Base-by-base conservation (phyloP, 768 basidiomycete species). In the Tylopilus subfusipes region DNA sequence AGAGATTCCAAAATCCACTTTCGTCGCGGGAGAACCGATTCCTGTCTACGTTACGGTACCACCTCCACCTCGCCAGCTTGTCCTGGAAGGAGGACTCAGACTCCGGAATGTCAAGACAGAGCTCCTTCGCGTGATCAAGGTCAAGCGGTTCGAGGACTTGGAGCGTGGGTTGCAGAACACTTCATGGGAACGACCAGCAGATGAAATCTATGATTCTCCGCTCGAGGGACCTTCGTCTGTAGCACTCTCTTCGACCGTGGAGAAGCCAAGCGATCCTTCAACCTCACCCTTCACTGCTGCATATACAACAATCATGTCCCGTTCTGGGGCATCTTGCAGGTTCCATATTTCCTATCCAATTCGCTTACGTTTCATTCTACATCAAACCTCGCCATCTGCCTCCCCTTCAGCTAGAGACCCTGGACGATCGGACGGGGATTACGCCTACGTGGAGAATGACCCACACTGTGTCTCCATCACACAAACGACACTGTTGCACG, bases 281-380 rank as follows among this genome's bases (percentile, higher is more conserved):
- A 72, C 75, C 22, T 54, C 57, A 5, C 57, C 71, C 19, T 74
- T 74, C 55, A 74, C 75, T 27, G 72, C 78, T 18, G 71, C 76
- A 39, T 79, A 80, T 59, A 73, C 76, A 36, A 76, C 78, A 3
- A 76, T 86, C 48, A 75, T 98, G 25, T 85, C 92, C 13, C 82
- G 88, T 8, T 93, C 94, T 14, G 96, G 96, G 43, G 94, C 93
- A 40, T 88, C 92, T 19, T 93, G 93, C 68, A 85, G 93, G 43
- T 93, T 97, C 67, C 93, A 97, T 61, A 82, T 85, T 0, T 78
- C 82, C 42, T 81, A 80, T 14, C 79, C 88, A 4, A 81, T 94
- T 55, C 88, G 80, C 59, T 77, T 92, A 36, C 83, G 93, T 4
- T 89, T 98, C 55, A 75, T 95, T 27, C 76, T 98, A 16, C 92